Conservation (phyloP, 768 basidiomycete genomes). For the Calocybe cyanea region DNA sequence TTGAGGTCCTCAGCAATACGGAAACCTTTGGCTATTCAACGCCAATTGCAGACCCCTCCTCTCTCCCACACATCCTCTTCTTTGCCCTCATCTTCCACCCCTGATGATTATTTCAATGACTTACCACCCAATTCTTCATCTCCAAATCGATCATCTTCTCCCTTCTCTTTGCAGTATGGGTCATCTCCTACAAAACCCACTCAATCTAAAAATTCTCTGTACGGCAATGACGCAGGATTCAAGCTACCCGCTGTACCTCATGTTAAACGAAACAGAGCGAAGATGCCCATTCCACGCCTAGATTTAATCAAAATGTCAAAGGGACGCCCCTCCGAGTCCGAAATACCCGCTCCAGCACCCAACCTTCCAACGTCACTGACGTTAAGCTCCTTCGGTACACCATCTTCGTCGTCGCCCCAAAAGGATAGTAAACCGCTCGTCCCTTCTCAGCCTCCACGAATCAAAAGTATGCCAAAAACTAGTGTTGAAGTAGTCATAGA, state of each 20-base stretch:
- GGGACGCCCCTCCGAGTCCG: background rate
- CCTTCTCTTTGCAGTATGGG: conserved; percentile 8
- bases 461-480: background rate
- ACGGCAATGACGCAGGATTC: too few species aligned
- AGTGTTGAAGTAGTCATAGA: conserved; percentile 17
- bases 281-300: conserved; percentile 14
- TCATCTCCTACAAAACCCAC: conserved; percentile 19
- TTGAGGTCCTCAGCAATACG: conserved; percentile 1
- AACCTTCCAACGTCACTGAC: background rate
- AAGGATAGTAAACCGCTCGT: background rate
- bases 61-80: conserved; percentile 30
- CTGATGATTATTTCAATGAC: conserved; percentile 15
- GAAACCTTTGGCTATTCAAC: background rate
- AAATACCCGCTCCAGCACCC: background rate
- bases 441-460: too few species aligned
- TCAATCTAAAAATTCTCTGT: background rate
- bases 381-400: too few species aligned
- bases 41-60: conserved; percentile 40
- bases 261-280: too few species aligned
- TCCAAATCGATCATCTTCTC: conserved; percentile 20
- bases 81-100: conserved; percentile 18
- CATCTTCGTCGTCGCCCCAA: background rate
- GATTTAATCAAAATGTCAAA: conserved; percentile 8
- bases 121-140: conserved; percentile 15
- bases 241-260: too few species aligned